phyloP scores from a whole-genome alignment of 2,329 filamentous ascomycete genomes.

The Rhynchosporium graminicola region DNA sequence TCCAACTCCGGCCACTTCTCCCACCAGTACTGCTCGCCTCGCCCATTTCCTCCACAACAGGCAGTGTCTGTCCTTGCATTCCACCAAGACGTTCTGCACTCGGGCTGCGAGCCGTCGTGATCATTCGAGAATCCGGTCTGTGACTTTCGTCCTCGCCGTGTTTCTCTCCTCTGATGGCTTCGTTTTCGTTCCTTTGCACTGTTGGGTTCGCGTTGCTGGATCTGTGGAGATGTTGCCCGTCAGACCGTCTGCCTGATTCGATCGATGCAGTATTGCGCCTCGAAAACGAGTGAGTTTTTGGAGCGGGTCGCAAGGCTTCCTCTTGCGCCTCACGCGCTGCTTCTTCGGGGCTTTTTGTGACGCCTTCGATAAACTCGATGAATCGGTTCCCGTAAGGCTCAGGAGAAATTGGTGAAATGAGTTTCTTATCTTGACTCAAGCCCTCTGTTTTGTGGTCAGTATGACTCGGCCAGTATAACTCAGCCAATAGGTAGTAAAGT shows the following conservation, averaged over 20 bases:
- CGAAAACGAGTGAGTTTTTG: slow-evolving; percentile 35
- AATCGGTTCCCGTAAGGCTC: slow-evolving; percentile 92
- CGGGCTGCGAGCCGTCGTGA: slow-evolving; percentile 55
- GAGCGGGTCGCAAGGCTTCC: slow-evolving; percentile 23
- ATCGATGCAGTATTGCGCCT: slow-evolving; percentile 30
- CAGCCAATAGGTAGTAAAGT: neutral
- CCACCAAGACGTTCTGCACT: slow-evolving; percentile 56
- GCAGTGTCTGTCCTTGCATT: slow-evolving; percentile 62
- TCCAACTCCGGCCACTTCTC: slow-evolving; percentile 52
- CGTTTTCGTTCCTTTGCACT: slow-evolving; percentile 35
- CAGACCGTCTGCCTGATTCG: slow-evolving; percentile 33
- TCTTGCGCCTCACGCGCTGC: slow-evolving; percentile 61
- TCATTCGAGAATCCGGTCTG: slow-evolving; percentile 48
- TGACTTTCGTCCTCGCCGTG: slow-evolving; percentile 42
- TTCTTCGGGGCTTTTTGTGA: slow-evolving; percentile 89
- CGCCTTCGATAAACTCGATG: slow-evolving; percentile 83
- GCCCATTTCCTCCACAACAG: slow-evolving; percentile 87
- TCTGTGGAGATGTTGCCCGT: slow-evolving; percentile 30
- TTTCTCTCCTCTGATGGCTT: slow-evolving; percentile 36
- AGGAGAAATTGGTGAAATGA: slow-evolving; percentile 92
- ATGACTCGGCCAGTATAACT: neutral
- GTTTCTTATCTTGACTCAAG: slow-evolving; percentile 74
- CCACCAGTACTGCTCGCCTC: slow-evolving; percentile 70
- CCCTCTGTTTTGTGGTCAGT: slow-evolving; percentile 56
- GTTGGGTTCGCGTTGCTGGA: slow-evolving; percentile 31